Percentiles rank a stretch among this genome's conserved stretches.
phyloP scores from a whole-genome alignment of 106 monocot species.

The Iris macrosiphon region DNA sequence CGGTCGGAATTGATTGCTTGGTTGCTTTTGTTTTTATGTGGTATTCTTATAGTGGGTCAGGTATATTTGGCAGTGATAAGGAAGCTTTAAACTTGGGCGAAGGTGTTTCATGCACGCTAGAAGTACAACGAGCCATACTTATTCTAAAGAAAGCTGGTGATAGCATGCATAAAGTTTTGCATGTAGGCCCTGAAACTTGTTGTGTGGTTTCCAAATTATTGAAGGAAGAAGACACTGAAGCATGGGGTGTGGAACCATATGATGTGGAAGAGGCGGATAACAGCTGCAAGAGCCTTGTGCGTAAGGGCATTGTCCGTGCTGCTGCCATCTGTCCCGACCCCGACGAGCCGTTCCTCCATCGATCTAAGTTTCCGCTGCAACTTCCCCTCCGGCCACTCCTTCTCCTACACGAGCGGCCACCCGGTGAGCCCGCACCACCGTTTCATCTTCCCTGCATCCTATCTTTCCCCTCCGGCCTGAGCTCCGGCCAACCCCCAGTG shows the following conservation, averaged over 20 bases:
- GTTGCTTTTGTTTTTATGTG: slow-evolving; percentile 51
- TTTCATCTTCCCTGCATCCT: too few species aligned
- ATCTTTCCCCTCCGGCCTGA: too few species aligned
- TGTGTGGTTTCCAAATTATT: slow-evolving; percentile 37
- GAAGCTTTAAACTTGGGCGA: too few species aligned
- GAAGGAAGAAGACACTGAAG: slow-evolving; percentile 42
- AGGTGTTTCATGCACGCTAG: slow-evolving; percentile 41
- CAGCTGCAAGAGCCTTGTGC: slow-evolving; percentile 43
- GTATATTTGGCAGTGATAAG: too few species aligned
- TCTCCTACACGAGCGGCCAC: too few species aligned
- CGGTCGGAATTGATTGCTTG: too few species aligned
- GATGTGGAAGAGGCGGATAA: slow-evolving; percentile 50
- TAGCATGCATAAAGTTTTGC: slow-evolving; percentile 40
- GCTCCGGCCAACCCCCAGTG: too few species aligned
- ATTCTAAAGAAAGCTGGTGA: slow-evolving; percentile 42
- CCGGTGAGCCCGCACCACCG: too few species aligned
- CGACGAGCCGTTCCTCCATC: too few species aligned
- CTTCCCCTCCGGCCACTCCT: too few species aligned
- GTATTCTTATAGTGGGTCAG: slow-evolving; percentile 54
- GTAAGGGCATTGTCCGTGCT: slow-evolving; percentile 49
- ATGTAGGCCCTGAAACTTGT: slow-evolving; percentile 55
- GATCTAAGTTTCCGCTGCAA: too few species aligned
- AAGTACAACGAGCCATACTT: slow-evolving; percentile 38
- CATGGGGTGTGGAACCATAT: slow-evolving; percentile 58
- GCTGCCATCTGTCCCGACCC: too few species aligned